Evolutionary conservation across 1,139 yeast species (phyloP), one percentile per base, ranked within the genome.

Genomic region (Kurtzmaniella quercitrusa): DNA sequence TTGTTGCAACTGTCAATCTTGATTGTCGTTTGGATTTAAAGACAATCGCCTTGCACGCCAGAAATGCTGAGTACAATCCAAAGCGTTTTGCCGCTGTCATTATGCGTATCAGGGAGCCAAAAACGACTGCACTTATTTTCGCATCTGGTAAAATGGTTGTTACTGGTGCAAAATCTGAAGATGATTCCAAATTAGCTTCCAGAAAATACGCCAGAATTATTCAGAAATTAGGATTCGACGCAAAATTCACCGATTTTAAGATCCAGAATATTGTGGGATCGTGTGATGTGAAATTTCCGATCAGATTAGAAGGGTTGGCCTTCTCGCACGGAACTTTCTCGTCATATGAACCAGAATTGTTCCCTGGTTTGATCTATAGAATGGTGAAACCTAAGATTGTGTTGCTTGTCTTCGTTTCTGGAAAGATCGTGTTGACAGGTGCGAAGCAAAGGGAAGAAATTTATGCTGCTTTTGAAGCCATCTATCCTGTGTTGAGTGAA

Each of bases 141-240:
- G 99, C 98, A 1, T 89, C 97, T 5, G 99, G 99, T 59, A 93
- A 93, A 65, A 93, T 93, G 99, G 99, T 93, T 55, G 99, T 93
- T 23, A 93, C 98, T 33, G 99, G 99, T 78, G 99, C 98, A 25
- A 93, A 93, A 65, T 86, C 96, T 36, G 98, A 93, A 64, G 98
- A 93, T 63, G 98, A 93, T 63, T 89, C 97, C 16, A 94, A 94
- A 65, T 75, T 93, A 55, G 98, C 98, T 2, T 90, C 97, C 25
- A 81, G 98, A 68, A 93, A 93, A 63, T 93, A 94, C 59, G 99
- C 99, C 2, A 82, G 98, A 72, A 93, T 93, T 60, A 93, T 93
- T 53, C 99, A 94, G 63, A 94, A 94, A 66, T 84, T 93, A 56
- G 99, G 99, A 2, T 93, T 93, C 71, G 89, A 91, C 61, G 98